Conservation (phyloP, 2,329 filamentous ascomycete species). For the Alternaria triticina region DNA sequence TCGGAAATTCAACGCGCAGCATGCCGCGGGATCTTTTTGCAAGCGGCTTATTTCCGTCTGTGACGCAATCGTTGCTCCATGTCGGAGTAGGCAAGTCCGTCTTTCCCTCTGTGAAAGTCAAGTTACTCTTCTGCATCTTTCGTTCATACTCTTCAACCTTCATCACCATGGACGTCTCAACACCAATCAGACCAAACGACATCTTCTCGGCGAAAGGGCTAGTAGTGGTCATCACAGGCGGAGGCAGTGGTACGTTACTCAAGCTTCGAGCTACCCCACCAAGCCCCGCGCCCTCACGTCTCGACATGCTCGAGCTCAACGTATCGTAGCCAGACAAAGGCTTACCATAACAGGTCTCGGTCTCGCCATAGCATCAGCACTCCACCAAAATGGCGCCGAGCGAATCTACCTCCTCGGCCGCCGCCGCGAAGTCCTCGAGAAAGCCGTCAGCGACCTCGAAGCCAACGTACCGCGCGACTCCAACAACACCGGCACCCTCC, state of each 20-base stretch:
- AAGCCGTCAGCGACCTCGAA: conserved; percentile 47
- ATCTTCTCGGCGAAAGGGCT: conserved; percentile 51
- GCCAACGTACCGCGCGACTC: conserved; percentile 35
- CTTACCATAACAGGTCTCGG: conserved; percentile 42
- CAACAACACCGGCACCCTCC: conserved; percentile 35
- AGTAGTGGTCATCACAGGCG: conserved; percentile 52
- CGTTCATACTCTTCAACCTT: not conserved
- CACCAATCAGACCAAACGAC: conserved; percentile 39
- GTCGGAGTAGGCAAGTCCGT: conserved; percentile 16
- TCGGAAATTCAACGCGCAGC: not conserved
- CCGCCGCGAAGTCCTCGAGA: conserved; percentile 49
- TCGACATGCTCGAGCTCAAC: not conserved
- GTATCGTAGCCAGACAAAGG: not conserved
- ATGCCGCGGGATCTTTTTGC: not conserved
- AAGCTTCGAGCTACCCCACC: conserved; percentile 35
- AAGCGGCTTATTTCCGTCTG: conserved; percentile 9
- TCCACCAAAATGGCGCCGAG: conserved; percentile 50
- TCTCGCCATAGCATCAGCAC: conserved; percentile 49
- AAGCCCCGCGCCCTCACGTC: conserved; percentile 20
- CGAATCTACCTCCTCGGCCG: conserved; percentile 57
- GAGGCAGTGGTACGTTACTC: conserved; percentile 46
- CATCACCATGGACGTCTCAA: conserved; percentile 43
- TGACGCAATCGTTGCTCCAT: conserved; percentile 15
- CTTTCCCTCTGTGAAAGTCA: conserved; percentile 6
- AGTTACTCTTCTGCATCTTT: not conserved